phyloP scores from a whole-genome alignment of 2,329 filamentous ascomycete species.

The Paecilomyces dactylethromorphus region DNA sequence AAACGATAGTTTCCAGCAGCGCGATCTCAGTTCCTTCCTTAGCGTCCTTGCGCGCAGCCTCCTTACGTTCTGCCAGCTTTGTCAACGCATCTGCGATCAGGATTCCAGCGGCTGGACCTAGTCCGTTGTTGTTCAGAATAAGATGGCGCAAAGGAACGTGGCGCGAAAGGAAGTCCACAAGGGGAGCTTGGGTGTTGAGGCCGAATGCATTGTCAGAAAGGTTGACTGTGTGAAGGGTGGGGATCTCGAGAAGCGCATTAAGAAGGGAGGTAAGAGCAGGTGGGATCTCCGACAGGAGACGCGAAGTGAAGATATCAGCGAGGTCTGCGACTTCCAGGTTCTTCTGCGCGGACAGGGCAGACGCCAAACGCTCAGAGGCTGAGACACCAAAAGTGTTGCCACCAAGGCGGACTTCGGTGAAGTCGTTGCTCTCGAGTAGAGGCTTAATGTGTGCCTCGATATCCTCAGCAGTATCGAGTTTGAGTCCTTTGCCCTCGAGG shows the following conservation, averaged over 20 bases:
- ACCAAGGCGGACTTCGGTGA: conserved; percentile 74
- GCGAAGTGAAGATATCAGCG: conserved; percentile 95
- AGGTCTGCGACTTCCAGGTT: conserved; percentile 76
- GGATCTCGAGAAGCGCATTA: conserved; percentile 76
- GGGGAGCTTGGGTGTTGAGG: conserved; percentile 84
- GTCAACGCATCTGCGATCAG: conserved; percentile 83
- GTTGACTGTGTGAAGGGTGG: conserved; percentile 83
- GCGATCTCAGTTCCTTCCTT: conserved; percentile 67
- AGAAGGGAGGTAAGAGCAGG: conserved; percentile 80
- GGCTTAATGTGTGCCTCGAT: conserved; percentile 75
- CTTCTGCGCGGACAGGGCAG: conserved; percentile 78
- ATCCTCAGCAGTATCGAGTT: conserved; percentile 83
- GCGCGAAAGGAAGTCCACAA: conserved; percentile 82
- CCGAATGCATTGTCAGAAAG: conserved; percentile 98
- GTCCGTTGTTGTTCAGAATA: conserved; percentile 95
- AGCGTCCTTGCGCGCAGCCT: conserved; percentile 54
- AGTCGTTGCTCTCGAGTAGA: conserved; percentile 61
- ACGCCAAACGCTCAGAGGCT: conserved; percentile 77
- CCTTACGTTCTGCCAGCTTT: conserved; percentile 76
- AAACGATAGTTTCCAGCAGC: conserved; percentile 90
- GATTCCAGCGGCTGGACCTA: conserved; percentile 85
- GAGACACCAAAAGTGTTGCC: conserved; percentile 91
- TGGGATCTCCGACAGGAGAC: conserved; percentile 88
- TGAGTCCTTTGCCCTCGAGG: conserved; percentile 83
- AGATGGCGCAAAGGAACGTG: conserved; percentile 90